Base-by-base conservation (phyloP, 164 flowering plant species). In the Magnolia kwangsiensis region DNA sequence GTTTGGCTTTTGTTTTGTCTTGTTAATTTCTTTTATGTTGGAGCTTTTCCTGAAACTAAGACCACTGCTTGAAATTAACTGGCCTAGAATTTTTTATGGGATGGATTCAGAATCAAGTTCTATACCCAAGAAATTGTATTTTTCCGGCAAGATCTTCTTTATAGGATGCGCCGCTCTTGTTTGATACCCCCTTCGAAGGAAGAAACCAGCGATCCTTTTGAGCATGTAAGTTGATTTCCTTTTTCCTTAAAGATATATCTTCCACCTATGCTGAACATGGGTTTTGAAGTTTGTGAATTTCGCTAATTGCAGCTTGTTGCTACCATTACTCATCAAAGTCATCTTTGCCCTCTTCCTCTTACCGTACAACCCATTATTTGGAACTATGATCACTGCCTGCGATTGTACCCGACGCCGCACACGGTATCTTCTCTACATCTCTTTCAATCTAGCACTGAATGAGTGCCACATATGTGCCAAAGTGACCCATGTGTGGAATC, bases 321-420 rank as follows among this genome's bases (percentile, higher is more conserved):
- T 51, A 92, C 98, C 78, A 89, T 96, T 76, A 86, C 89, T 69
- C 98, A 94, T 82, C 96, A 94, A 81, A 91, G 98, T 79, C 98
- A 96, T 90, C 92, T 96, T 23, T 94, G 99, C 74, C 99, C 99
- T 58, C 97, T 96, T 16, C 99, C 99, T 77, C 89, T 96, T 69
- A 87, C 86, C 55, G 87, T 90, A 45, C 99, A 96, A 78, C 98
- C 97, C 51, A 86, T 96, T 74, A 87, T 91, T 66, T 96, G 99
- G 99, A 94, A 92, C 75, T 93, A 88, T 67, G 99, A 96, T 78
- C 99, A 94, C 81, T 83, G 89, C 80, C 89, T 96, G 55, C 90
- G 88, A 63, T 85, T 94, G 37, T 94, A 91, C 83, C 99, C 99
- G 27, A 85, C 93, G 73, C 99, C 98, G 67, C 94, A 96, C 71